Base-by-base conservation (phyloP, 2,329 filamentous ascomycete genomes). In the Simplicillium aogashimaense region DNA sequence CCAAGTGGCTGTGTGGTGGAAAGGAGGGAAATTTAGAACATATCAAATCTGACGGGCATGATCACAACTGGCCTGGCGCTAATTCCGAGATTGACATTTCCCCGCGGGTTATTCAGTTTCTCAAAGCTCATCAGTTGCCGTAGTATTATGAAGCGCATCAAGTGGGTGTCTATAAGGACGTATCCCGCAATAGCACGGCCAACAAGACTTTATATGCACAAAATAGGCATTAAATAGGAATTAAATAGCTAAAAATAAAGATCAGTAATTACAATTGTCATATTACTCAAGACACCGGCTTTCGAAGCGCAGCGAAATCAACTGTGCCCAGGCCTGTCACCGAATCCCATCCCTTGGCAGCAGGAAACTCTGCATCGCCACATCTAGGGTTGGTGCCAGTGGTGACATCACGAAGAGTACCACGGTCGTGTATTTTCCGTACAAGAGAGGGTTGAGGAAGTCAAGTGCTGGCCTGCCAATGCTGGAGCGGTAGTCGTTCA, bases 31-130 rank as follows among this genome's bases (percentile, higher is more conserved):
- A 42, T 9, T 31, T 51, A 16, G 35, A 46, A n/a, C 48, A 53
- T 17, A 39, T 52, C 36, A 45, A 43, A 36, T 40, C 49, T 6
- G 45, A 49, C 7, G 45, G 43, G 6, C 44, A 44, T 25, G 17
- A 29, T 11, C 48, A 51, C 25, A 35, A 25, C 5, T 51, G 45
- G 44, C 48, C 48, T 8, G 16, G 18, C 6, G 16, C 15, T 5
- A n/a, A n/a, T 5, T 36, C 35, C 5, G 35, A 36, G 35, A 36
- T 36, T 36, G 35, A 36, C 18, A 36, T 36, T 25, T 20, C 35
- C 4, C 16, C 35, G 7, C 14, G 15, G 4, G 14, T 36, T 13
- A 36, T 36, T 25, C 20, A 25, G 9, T 25, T 25, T 25, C 20
- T 25, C 20, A 25, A 25, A 9, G 20, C 20, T 25, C 20, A 25